Evolutionary conservation across 75 land plant species (phyloP), one percentile per base, ranked within the genome.

Genomic region (Picea glauca): DNA sequence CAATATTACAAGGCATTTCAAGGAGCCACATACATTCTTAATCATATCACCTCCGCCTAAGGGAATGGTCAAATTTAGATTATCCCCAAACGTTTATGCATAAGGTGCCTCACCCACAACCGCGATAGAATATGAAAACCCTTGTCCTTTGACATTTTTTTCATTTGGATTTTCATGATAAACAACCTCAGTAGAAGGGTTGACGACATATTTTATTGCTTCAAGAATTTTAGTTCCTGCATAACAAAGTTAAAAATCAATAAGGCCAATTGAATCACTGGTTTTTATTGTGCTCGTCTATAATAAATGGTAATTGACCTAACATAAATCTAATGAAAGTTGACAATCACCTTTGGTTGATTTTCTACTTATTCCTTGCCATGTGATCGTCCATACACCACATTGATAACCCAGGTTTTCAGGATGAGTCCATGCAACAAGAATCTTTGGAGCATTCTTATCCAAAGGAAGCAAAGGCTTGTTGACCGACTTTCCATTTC

Each of bases 301-400:
- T 40, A 2, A 40, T 40, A 67, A 67, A 33, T 67, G n/a, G 14
- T 20, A 38, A 67, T 26, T 38, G 8, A 8, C 1, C 18, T 65
- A 23, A 32, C 33, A 65, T 32, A 13, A 8, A 46, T 46, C 9
- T 46, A 46, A 46, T 46, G 7, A 1, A 46, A 1, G 5, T 3
- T 17, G 46, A 35, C n/a, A 38, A 21, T 61, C 13, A 84, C 87
- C 87, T 78, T 21, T 79, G 13, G 87, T 85, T 63, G 43, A 83
- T 68, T 90, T 92, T 6, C 93, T 92, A 58, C 70, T 62, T 8
- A 58, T 63, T 33, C 93, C 96, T 78, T 94, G 94, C 96, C 94
- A 92, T 56, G 77, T 58, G 6, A 90, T 88, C 26, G 95, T 94
- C 94, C 96, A 94, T 31, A 94, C 96, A 2, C 96, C 94, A 84